Base-by-base conservation (phyloP, 2,329 filamentous ascomycete genomes). In the Apiospora rasikravindrae region DNA sequence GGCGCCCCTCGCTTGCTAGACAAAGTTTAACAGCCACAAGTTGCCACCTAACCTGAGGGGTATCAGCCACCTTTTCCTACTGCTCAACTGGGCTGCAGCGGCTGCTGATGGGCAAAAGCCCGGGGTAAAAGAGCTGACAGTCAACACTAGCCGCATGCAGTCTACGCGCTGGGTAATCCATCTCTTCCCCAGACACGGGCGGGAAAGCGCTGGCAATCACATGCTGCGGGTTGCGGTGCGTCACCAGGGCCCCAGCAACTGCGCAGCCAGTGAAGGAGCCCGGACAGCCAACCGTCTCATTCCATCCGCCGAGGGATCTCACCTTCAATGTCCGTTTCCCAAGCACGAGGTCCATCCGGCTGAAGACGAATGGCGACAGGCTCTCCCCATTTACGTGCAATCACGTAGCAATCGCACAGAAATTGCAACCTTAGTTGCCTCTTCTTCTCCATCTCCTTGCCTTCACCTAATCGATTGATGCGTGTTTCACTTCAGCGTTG, bases 121-220 rank as follows among this genome's bases (percentile, higher is more conserved):
- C 40, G 57, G 57, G 57, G 57, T 64, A 64, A 64, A 14, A 40
- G 57, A 64, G 57, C 33, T 64, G 57, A 40, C 33, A 64, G 16
- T 29, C 29, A n/a, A 40, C 19, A 40, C 57, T 64, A 40, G 22
- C 57, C 57, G 2, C 11, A 64, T 22, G 19, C 10, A 40, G 57
- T 64, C 2, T 64, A 64, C 19, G 33, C 57, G 33, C 57, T 40
- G 49, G 49, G 49, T 49, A n/a, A 49, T 33, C 37, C 10, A n/a
- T 64, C 33, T 24, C 57, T 64, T 40, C 57, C 57, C 57, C 57
- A 64, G 57, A 64, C 33, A 64, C 29, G 29, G 53, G 16, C 53
- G 68, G 71, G 71, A 70, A 70, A 40, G 45, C 44, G 64, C 68
- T 61, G 71, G 71, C 33, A 70, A 72, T 72, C 71, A 72, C 71